Evolutionary conservation across 768 basidiomycete genomes (phyloP).

Genomic region (Myochromella boudieri): DNA sequence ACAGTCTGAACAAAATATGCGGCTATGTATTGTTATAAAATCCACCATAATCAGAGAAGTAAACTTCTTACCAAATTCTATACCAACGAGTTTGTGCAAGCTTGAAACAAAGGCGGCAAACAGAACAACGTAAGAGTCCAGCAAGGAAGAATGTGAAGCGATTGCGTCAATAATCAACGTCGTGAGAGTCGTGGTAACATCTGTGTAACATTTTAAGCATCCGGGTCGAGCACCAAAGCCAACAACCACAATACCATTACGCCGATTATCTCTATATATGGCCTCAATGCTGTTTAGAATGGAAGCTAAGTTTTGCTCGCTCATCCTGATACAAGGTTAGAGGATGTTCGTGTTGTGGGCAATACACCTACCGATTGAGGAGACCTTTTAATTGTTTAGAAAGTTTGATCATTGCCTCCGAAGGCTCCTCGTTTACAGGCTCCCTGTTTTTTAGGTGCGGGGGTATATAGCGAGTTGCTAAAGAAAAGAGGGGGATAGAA

Average conservation of each 20-base stretch:
- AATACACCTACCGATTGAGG: conserved; percentile 67
- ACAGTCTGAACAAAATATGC: conserved; percentile 80
- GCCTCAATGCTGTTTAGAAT: conserved; percentile 76
- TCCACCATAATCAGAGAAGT: neutral
- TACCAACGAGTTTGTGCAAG: conserved; percentile 76
- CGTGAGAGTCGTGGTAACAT: conserved; percentile 80
- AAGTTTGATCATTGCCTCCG: conserved; percentile 53
- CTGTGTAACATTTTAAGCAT: too few species aligned
- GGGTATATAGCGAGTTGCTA: conserved; percentile 66
- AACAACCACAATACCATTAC: conserved; percentile 61
- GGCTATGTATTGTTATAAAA: conserved; percentile 39
- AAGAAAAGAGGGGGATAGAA: neutral
- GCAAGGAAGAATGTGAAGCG: conserved; percentile 72
- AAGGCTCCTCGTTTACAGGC: conserved; percentile 24
- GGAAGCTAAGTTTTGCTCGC: conserved; percentile 81
- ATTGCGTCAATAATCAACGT: conserved; percentile 77
- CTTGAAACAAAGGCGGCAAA: conserved; percentile 84
- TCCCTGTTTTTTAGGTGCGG: conserved; percentile 64
- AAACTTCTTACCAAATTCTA: conserved; percentile 78
- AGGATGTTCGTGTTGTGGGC: neutral
- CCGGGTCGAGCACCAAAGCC: neutral
- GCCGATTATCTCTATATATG: conserved; percentile 70
- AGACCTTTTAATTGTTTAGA: conserved; percentile 81
- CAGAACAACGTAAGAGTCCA: conserved; percentile 88
- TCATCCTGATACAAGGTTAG: conserved; percentile 56